These are phyloP conservation scores for Neurospora hispaniola DNA, from an alignment of 495 filamentous ascomycete genomes.

Conservation along the genomic window DNA sequence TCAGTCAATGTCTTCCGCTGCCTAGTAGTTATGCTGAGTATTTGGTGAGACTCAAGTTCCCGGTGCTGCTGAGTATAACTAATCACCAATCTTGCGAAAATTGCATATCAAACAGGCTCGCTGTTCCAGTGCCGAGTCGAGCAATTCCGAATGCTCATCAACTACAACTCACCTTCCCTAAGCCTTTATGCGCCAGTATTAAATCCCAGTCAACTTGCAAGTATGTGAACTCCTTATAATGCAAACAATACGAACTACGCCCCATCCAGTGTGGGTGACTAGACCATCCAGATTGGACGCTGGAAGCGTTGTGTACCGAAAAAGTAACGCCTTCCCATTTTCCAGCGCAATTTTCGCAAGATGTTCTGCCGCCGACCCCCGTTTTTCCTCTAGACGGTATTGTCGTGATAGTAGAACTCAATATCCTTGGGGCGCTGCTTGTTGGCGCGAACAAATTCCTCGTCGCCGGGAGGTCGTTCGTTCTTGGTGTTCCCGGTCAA, in stretches of 20 bases:
- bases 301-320: not conserved
- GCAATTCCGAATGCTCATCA: not conserved
- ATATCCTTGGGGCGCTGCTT: slow-evolving; percentile 71
- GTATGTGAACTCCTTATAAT: not conserved
- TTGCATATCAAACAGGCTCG: not conserved
- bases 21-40: not conserved
- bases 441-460: slow-evolving; percentile 73
- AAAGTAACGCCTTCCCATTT: not conserved
- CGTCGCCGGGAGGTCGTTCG: slow-evolving; percentile 75
- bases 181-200: not conserved
- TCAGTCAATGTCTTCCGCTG: not conserved
- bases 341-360: not conserved
- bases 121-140: not conserved
- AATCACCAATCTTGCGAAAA: not conserved
- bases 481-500: slow-evolving; percentile 86
- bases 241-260: not conserved
- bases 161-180: not conserved
- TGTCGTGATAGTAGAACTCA: slow-evolving; percentile 80
- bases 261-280: not conserved
- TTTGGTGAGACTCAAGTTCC: not conserved
- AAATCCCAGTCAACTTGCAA: not conserved
- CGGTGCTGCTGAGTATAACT: not conserved
- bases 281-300: not conserved
- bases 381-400: slow-evolving; percentile 49
- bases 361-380: not conserved